Base-by-base conservation (phyloP, 148 eudicot species). In the Rhododendron ferrugineum region DNA sequence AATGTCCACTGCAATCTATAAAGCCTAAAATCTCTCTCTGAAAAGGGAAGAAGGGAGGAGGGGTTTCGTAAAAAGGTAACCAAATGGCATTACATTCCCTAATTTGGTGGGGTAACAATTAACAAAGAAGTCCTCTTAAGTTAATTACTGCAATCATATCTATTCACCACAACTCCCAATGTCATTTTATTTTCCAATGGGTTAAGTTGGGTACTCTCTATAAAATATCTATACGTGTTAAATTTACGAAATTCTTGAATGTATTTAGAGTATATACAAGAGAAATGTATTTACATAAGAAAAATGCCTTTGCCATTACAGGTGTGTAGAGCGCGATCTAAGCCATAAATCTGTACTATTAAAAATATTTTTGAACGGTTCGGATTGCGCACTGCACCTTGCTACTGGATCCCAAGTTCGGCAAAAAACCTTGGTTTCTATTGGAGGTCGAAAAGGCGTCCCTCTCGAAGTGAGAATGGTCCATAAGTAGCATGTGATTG, bases 381-480 rank as follows among this genome's bases (percentile, higher is more conserved):
- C 49, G 0, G 0, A 46, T 46, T 54, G 1, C 4, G 1, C 18
- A 14, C 0, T 15, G 0, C 6, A 3, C 58, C 20, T 4, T 15
- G 18, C 6, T 15, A 54, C 5, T 9, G 11, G 11, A 46, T 9
- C 49, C 49, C 49, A 10, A 46, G 49, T 46, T 15, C 5, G 4
- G 70, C 70, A 23, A 62, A 30, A 62, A 62, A 23, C 70, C 2
- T 60, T 8, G 28, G 11, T n/a, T 3, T 60, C 66, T 6, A 2
- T 6, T 23, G 10, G 28, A 60, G 11, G 70, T 64, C 28, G 70
- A 64, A 64, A 60, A 64, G 30, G 70, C 7, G 70, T n/a, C 28
- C 74, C 36, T 68, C 18, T 68, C 13, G 2, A 26, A 68, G 18
- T n/a, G 15, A 11, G 30, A 68, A 2, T 68, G 32, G 32, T 26